These are phyloP conservation scores for Zygosaccharomyces rouxii DNA, from an alignment of 805 yeast genomes.

Conservation along the genomic window DNA sequence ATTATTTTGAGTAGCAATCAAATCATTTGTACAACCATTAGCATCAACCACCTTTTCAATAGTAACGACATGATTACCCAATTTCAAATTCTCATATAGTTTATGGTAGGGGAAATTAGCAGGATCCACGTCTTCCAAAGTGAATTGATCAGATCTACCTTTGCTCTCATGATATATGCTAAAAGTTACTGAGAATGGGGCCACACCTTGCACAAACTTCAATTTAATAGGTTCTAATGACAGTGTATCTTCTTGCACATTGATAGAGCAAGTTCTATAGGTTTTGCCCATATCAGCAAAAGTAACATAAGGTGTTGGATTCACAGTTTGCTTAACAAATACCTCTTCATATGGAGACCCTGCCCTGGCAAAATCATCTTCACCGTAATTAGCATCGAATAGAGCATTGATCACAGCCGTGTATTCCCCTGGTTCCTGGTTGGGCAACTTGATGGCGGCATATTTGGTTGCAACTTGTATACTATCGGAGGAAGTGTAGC, in stretches of 20 bases:
- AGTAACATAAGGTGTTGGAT: conserved; percentile 55
- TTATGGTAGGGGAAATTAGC: conserved; percentile 38
- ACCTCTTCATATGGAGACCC: conserved; percentile 31
- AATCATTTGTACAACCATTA: conserved; percentile 59
- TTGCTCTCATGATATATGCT: conserved; percentile 56
- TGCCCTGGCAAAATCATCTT: conserved; percentile 33
- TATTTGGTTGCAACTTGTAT: conserved; percentile 50
- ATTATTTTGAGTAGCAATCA: conserved; percentile 36
- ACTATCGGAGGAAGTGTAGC: conserved; percentile 37
- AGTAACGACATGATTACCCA: conserved; percentile 68
- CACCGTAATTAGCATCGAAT: conserved; percentile 60
- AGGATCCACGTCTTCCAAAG: conserved; percentile 42
- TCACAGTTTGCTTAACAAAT: conserved; percentile 48
- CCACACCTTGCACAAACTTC: conserved; percentile 46
- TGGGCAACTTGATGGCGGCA: conserved; percentile 44
- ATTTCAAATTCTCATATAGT: conserved; percentile 47
- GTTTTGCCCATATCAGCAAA: conserved; percentile 47
- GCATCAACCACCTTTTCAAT: conserved; percentile 59
- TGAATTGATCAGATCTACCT: conserved; percentile 47
- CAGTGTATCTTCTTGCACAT: conserved; percentile 32
- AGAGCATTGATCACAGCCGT: conserved; percentile 56
- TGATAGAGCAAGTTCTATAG: conserved; percentile 47
- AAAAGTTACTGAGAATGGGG: conserved; percentile 59
- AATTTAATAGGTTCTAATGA: conserved; percentile 51
- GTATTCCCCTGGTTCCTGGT: conserved; percentile 55